A percentile compares a stretch with the other conserved stretches of the same genome.
These are phyloP conservation scores for Boletales sp. DNA, from an alignment of 768 basidiomycete genomes.

Conservation along the genomic window DNA sequence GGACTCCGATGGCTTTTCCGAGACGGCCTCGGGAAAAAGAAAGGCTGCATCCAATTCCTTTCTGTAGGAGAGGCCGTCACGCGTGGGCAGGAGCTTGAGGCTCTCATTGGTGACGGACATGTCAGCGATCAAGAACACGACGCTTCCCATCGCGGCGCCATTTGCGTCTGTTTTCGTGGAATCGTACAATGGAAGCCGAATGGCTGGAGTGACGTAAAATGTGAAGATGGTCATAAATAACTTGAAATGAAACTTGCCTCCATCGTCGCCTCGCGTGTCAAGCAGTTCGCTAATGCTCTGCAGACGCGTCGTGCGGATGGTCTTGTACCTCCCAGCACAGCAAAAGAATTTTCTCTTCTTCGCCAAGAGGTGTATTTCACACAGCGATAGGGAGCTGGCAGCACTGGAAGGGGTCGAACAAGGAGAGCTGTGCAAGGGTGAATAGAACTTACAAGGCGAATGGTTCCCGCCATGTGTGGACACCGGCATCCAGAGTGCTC, in stretches of 20 bases:
- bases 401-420: slow-evolving; percentile 16
- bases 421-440: neutral
- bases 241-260: slow-evolving; percentile 30
- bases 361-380: slow-evolving; percentile 26
- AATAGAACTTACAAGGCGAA: slow-evolving; percentile 23
- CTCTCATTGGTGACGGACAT: slow-evolving; percentile 12
- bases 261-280: slow-evolving; percentile 23
- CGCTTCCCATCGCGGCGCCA: slow-evolving; percentile 24
- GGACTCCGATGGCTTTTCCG: slow-evolving; percentile 21
- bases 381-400: slow-evolving; percentile 20
- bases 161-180: slow-evolving; percentile 27
- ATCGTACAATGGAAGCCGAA: slow-evolving; percentile 32
- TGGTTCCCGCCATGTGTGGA: slow-evolving; percentile 28
- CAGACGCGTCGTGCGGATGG: slow-evolving; percentile 27
- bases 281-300: slow-evolving; percentile 22
- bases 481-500: slow-evolving; percentile 21
- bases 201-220: slow-evolving; percentile 28
- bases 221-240: slow-evolving; percentile 25
- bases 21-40: slow-evolving; percentile 17
- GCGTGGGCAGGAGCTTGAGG: slow-evolving; percentile 12
- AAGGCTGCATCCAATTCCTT: slow-evolving; percentile 8
- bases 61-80: slow-evolving; percentile 18
- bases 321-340: slow-evolving; percentile 25
- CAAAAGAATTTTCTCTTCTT: slow-evolving; percentile 29
- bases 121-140: slow-evolving; percentile 24